Evolutionary conservation across 202 grass and related monocot genomes (phyloP).

Genomic region (Hordeum pubiflorum): DNA sequence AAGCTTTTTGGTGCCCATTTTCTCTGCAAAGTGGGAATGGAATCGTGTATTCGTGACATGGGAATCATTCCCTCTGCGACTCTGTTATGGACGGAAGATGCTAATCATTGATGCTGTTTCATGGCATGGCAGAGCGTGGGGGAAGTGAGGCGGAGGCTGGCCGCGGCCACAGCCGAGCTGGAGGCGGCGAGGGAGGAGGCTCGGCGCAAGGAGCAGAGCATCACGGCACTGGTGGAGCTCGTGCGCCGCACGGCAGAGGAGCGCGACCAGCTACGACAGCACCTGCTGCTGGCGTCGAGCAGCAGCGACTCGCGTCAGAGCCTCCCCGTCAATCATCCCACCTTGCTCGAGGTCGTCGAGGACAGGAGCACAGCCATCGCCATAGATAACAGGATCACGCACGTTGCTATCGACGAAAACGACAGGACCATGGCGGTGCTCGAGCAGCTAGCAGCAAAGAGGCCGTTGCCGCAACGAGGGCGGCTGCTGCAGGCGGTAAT

Average conservation of each 20-base stretch:
- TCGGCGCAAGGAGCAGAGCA: slow-evolving; percentile 22
- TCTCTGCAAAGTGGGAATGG: no score
- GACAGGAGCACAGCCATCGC: not conserved
- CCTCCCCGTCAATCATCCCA: not conserved
- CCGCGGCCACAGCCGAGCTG: slow-evolving; percentile 5
- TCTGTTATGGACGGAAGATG: no score
- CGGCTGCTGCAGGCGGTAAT: slow-evolving; percentile 41
- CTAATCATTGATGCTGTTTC: not conserved
- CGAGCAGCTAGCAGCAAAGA: slow-evolving; percentile 27
- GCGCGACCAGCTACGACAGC: slow-evolving; percentile 1
- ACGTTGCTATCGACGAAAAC: not conserved
- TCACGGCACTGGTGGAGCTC: slow-evolving; percentile 14
- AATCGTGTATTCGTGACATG: no score
- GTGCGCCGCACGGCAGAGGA: slow-evolving; percentile 18
- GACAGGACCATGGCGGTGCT: not conserved
- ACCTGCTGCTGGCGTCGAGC: not conserved
- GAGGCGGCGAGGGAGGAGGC: slow-evolving; percentile 18
- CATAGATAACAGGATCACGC: not conserved
- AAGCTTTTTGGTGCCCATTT: no score
- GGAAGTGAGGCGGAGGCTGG: slow-evolving; percentile 30
- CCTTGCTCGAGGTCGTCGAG: not conserved
- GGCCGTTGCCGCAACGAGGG: slow-evolving; percentile 31
- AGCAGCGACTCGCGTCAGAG: not conserved
- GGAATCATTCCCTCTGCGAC: no score
- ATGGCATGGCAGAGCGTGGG: slow-evolving; percentile 16